Conservation (phyloP, 768 basidiomycete species). For the Naganishia randhawae region DNA sequence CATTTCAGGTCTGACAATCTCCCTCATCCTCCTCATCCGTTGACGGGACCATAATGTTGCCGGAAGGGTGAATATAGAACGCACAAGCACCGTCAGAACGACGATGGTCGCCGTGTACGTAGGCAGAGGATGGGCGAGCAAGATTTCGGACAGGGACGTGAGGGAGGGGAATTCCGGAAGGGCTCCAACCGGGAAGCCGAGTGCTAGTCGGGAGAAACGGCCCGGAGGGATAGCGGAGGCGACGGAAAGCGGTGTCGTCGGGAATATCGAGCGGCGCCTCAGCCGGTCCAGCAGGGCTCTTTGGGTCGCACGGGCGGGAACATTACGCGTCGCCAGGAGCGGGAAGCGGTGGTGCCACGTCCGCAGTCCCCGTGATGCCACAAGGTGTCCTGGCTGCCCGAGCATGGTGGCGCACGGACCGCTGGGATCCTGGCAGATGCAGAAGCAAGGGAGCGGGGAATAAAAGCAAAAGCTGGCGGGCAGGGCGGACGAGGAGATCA, state of each 20-base stretch:
- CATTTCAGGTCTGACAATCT: conserved; percentile 46
- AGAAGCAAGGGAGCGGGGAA: neutral
- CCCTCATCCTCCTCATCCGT: conserved; percentile 36
- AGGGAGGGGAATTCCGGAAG: conserved; percentile 20
- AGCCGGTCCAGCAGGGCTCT: neutral
- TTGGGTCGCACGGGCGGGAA: neutral
- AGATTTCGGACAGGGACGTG: conserved; percentile 22
- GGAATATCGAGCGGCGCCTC: neutral
- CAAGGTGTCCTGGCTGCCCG: conserved; percentile 1
- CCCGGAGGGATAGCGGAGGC: neutral
- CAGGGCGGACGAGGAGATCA: too few species aligned
- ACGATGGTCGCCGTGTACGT: conserved; percentile 42
- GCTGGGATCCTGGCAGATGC: neutral
- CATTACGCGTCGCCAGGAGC: neutral
- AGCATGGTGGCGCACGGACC: neutral
- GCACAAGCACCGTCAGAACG: conserved; percentile 44
- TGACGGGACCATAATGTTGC: conserved; percentile 49
- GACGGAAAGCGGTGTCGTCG: neutral
- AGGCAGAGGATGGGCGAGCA: conserved; percentile 28
- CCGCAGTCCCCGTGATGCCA: neutral
- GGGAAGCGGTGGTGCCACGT: neutral
- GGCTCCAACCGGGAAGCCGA: neutral
- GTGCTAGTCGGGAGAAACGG: neutral
- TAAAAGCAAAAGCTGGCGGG: neutral
- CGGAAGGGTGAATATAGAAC: conserved; percentile 47